Base-by-base conservation (phyloP, 1,284 basidiomycete genomes). In the Fomitopsis palustris region DNA sequence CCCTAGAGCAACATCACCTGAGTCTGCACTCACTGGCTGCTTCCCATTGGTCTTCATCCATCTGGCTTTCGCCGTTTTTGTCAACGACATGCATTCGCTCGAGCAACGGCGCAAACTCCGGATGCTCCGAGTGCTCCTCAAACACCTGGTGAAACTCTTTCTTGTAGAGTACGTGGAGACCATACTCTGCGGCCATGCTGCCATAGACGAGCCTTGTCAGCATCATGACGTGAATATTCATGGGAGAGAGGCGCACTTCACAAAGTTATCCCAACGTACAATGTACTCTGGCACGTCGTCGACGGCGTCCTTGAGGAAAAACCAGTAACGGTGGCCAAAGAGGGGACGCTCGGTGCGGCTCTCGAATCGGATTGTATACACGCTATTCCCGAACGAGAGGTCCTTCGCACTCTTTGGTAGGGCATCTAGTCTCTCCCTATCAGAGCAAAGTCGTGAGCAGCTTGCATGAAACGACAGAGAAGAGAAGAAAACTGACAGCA, bases 251-350 rank as follows among this genome's bases (percentile, higher is more conserved):
- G 76, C 89, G 67, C 66, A 96, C 95, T 84, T 75, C 49, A 91
- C 88, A 70, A 99, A 98, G 65, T 89, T 88, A 37, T 94, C 88
- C 95, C 96, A 99, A 58, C 88, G 83, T 9, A 99, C 96, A 53
- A 99, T 81, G 69, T 96, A 99, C 72, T 99, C 97, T 2, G 96
- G 96, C 31, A 98, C 96, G 69, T 98, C 89, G 66, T 95, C 95
- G 4, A 99, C 96, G 1, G 97, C 97, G 69, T 99, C 97, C 69
- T 86, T 78, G 33, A 99, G 83, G 77, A 86, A 98, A 79, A 99
- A 99, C 72, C 84, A 89, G 71, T 99, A 99, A 59, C 90, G 87
- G 73, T 98, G 92, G 4, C 97, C 97, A 69, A 90, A 96, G 14
- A 87, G 66, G 8, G 89, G 86, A 55, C 81, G 78, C 59, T 85